Evolutionary conservation across 257 asterid genomes (phyloP).

Genomic region (Solanum pinnatisectum): DNA sequence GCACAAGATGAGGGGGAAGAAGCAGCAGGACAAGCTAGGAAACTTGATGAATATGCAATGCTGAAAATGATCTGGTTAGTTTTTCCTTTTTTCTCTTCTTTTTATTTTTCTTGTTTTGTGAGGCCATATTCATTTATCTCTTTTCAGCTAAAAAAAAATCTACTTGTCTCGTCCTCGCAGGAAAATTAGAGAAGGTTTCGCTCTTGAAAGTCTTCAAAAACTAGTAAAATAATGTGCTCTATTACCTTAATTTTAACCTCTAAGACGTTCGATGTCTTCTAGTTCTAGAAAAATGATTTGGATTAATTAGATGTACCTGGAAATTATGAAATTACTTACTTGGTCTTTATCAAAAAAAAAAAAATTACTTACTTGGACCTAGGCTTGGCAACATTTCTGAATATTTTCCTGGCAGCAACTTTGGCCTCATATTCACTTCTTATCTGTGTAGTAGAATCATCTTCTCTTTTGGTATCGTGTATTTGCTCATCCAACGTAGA

Average conservation of each 20-base stretch:
- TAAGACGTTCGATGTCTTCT: not conserved
- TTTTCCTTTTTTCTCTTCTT: not conserved
- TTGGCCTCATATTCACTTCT: slow-evolving; percentile 80
- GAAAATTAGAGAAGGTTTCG: not conserved
- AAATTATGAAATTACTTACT: slow-evolving; percentile 26
- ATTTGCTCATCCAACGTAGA: slow-evolving; percentile 75
- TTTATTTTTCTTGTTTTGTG: not conserved
- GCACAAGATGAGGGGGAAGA: not conserved
- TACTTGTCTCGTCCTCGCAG: not conserved
- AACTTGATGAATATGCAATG: not conserved
- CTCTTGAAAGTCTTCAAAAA: not conserved
- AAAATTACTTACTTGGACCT: slow-evolving; percentile 49
- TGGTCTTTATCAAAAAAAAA: slow-evolving; percentile 10
- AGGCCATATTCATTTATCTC: not conserved
- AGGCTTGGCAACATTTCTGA: slow-evolving; percentile 78
- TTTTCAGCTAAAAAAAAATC: not conserved
- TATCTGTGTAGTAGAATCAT: slow-evolving; percentile 62
- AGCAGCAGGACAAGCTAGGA: not conserved
- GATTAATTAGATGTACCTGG: not conserved
- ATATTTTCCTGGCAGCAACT: slow-evolving; percentile 80
- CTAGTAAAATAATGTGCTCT: not conserved
- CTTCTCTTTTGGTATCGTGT: slow-evolving; percentile 32
- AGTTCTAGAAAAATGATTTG: not conserved
- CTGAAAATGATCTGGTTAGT: not conserved
- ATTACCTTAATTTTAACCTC: not conserved